A percentile compares a stretch with the other conserved stretches of the same genome.
Evolutionary conservation across 495 filamentous ascomycete species (phyloP).

Genomic region (Trichodelitschia bisporula): DNA sequence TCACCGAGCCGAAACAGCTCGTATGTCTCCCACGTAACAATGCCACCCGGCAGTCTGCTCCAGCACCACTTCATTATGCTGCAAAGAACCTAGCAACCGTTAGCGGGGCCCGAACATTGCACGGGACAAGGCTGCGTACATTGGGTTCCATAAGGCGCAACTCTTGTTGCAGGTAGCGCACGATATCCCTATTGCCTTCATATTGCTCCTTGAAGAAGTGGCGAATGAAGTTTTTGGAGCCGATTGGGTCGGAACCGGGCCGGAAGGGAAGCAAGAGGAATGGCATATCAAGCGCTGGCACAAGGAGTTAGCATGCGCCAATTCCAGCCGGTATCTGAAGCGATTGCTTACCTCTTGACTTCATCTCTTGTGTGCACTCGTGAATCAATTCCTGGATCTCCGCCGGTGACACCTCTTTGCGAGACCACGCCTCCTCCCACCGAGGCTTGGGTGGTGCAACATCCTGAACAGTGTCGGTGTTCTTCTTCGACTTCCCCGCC

Average conservation of each 20-base stretch:
- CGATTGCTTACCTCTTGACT: conserved; percentile 54
- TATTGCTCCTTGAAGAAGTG: conserved; percentile 53
- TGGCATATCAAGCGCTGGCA: conserved; percentile 65
- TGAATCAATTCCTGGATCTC: conserved; percentile 73
- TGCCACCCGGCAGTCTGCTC: conserved; percentile 74
- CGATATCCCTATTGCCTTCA: conserved; percentile 14
- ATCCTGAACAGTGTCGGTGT: conserved; percentile 24
- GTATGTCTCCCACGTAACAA: conserved; percentile 93
- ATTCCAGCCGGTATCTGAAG: not conserved
- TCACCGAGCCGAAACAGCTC: conserved; percentile 90
- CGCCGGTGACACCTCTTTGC: conserved; percentile 65
- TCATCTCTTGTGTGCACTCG: conserved; percentile 74
- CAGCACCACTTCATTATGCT: conserved; percentile 98
- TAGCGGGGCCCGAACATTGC: conserved; percentile 7
- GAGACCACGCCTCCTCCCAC: conserved; percentile 78
- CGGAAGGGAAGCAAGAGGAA: conserved; percentile 93
- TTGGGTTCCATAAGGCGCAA: conserved; percentile 83
- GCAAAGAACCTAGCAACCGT: conserved; percentile 44
- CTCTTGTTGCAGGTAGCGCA: conserved; percentile 60
- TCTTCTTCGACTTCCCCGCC: conserved; percentile 28
- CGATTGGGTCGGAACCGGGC: conserved; percentile 73
- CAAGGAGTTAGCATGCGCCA: too few species aligned
- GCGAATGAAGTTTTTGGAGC: conserved; percentile 73
- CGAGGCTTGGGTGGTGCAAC: conserved; percentile 36
- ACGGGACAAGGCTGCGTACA: conserved; percentile 23